phyloP scores from a whole-genome alignment of 495 filamentous ascomycete genomes.

The Cetradonia linearis region DNA sequence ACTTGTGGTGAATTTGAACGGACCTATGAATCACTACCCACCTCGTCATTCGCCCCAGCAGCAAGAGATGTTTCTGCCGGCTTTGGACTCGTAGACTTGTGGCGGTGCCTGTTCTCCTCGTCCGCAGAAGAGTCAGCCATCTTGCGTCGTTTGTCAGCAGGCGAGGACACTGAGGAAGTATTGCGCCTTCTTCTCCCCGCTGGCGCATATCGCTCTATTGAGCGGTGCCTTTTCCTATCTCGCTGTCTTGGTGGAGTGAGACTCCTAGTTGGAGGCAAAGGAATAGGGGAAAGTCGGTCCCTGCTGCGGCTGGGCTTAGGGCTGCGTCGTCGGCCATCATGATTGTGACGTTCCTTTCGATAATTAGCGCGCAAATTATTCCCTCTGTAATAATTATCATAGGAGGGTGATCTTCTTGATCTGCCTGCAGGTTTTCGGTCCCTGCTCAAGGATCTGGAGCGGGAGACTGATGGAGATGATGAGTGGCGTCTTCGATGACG shows the following conservation, averaged over 20 bases:
- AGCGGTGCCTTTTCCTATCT: constrained; percentile 42
- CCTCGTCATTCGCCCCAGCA: constrained; percentile 34
- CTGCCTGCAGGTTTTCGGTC: constrained; percentile 27
- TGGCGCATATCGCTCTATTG: constrained; percentile 45
- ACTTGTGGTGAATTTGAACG: constrained; percentile 15
- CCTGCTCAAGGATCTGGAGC: constrained; percentile 36
- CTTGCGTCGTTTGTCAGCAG: constrained; percentile 41
- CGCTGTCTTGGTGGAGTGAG: constrained; percentile 29
- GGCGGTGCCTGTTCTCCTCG: constrained; percentile 39
- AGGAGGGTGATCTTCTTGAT: constrained; percentile 37
- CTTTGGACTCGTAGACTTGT: constrained; percentile 9
- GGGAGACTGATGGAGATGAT: constrained; percentile 30
- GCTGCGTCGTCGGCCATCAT: constrained; percentile 35
- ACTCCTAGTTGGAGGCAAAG: constrained; percentile 29
- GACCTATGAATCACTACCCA: constrained; percentile 37
- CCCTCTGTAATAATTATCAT: constrained; percentile 33
- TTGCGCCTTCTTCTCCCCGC: constrained; percentile 38
- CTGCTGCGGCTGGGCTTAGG: constrained; percentile 33
- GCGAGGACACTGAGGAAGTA: constrained; percentile 40
- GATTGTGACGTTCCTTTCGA: constrained; percentile 36
- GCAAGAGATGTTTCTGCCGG: constrained; percentile 26
- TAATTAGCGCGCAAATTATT: constrained; percentile 39
- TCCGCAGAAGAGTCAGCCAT: constrained; percentile 54
- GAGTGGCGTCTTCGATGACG: constrained; percentile 18
- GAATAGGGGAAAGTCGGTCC: constrained; percentile 18